Evolutionary conservation across 192 early-diverging fungal species (phyloP), one percentile per base, ranked within the genome.

Genomic region (Radiomyces spectabilis): DNA sequence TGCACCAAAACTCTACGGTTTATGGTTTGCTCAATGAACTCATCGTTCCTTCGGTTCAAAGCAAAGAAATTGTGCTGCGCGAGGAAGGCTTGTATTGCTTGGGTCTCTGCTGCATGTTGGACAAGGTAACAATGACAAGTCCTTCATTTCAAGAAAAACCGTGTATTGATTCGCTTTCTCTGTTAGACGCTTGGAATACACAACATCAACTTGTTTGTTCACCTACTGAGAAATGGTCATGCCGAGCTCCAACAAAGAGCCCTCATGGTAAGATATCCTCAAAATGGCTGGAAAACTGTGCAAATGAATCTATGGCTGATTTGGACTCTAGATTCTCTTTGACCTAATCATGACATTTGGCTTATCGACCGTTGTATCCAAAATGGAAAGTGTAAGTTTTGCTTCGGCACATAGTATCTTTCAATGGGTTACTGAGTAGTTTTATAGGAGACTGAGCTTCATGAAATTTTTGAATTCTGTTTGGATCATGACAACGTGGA

Each of bases 11-110:
- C 44, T 77, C 87, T 10, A 75, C 82, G 2, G 75, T 91, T 66
- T 87, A 80, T 65, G 88, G 81, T 38, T 68, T 91, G 27, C 61
- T 89, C 41, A 86, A 82, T 32, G 81, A 87, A 21, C 61, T 82
- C 53, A 75, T 91, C 25, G 78, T 86, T 31, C 88, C 88, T 0
- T 81, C 85, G 1, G 73, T 91, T 19, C 77, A 79, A 69, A 78
- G 74, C 58, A 64, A 69, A 1, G 85, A 91, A 40, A 69, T 75
- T 9, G 63, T 85, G 3, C 55, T 92, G 27, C 80, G 85, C 35
- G 85, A 89, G 61, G 76, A 85, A 33, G 91, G 88, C 22, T 71
- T 94, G 29, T 84, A 92, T 45, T 93, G 91, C 55, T 74, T 93
- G 44, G 87, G 86, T 10, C 76, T 94, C 25, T 76, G 76, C 48